Evolutionary conservation across 2,329 filamentous ascomycete species (phyloP).

Genomic region (Claviceps pazoutovae): DNA sequence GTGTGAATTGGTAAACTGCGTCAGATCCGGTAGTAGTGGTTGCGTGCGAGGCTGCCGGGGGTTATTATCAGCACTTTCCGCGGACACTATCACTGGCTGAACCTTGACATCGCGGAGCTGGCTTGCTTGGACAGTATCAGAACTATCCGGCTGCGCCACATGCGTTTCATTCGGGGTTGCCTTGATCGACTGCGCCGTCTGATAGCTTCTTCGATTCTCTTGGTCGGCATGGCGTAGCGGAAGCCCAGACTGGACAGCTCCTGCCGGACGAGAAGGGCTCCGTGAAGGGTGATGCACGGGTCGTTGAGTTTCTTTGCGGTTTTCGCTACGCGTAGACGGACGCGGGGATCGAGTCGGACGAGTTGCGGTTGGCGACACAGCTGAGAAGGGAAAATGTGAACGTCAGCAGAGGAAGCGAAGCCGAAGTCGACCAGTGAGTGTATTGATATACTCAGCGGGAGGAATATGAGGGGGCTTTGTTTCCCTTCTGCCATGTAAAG

Average conservation of each 20-base stretch:
- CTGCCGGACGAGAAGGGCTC: slow-evolving; percentile 37
- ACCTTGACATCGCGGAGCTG: slow-evolving; percentile 15
- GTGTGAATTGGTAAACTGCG: slow-evolving; percentile 50
- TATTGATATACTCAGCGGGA: background rate
- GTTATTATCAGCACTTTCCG: slow-evolving; percentile 27
- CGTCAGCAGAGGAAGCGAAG: slow-evolving; percentile 14
- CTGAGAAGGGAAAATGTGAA: slow-evolving; percentile 12
- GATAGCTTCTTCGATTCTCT: slow-evolving; percentile 24
- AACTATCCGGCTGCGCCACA: slow-evolving; percentile 29
- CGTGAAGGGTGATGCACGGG: slow-evolving; percentile 38
- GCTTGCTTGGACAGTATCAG: slow-evolving; percentile 17
- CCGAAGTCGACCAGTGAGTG: background rate
- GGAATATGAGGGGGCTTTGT: background rate
- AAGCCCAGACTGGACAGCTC: slow-evolving; percentile 24
- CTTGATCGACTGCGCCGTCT: slow-evolving; percentile 22
- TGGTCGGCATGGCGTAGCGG: slow-evolving; percentile 31
- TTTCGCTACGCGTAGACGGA: slow-evolving; percentile 38
- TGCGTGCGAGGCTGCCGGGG: slow-evolving; percentile 27
- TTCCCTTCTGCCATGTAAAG: background rate
- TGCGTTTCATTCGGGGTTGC: slow-evolving; percentile 33
- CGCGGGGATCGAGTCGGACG: slow-evolving; percentile 38
- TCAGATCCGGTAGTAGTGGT: slow-evolving; percentile 51
- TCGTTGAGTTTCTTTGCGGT: slow-evolving; percentile 25
- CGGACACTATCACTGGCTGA: slow-evolving; percentile 16
- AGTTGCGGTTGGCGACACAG: slow-evolving; percentile 18